Evolutionary conservation across 1,139 yeast species (phyloP), one percentile per base, ranked within the genome.

Genomic region (Debaryomyces nepalensis): DNA sequence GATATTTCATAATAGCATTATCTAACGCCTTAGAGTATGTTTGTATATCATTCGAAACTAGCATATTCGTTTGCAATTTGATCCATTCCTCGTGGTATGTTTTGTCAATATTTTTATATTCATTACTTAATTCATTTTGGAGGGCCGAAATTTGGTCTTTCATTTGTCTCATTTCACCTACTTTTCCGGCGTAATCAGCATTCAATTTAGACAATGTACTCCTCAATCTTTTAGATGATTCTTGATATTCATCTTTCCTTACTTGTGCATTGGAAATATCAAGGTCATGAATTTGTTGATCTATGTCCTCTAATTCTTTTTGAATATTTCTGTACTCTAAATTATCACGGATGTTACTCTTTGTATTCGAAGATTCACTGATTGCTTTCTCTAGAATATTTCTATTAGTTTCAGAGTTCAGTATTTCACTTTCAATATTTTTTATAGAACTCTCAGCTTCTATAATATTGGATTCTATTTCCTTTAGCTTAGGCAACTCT

Each of bases 1-100:
- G 99, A 58, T 82, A 93, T 55, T 84, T 84, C 97, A 95, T 91
- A 39, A 95, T 91, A 0, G 98, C 97, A 52, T 81, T 81, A 56
- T 95, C 99, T 39, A 95, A 72, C 0, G 97, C 96, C 53, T 83
- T 87, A 9, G 90, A 79, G 57, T 90, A 90, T 1, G 87, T 85
- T 15, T 77, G 84, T 39, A 95, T 70, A 64, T 95, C 99, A 45
- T 87, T 89, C 6, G 88, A 84, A n/a, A 89, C 87, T 37, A 88
- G 76, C 26, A 83, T 63, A 46, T 85, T 85, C 0, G 96, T 85
- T 53, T 88, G 93, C 29, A 90, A 69, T 53, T 81, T 81, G 20
- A 90, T 80, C 77, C 89, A 82, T 50, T 88, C 95, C 44, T 76
- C 73, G 38, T 82, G 82, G 57, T 85, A 89, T 18, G 68, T 68